Conservation (phyloP, 2,329 filamentous ascomycete species). For the Atkinsonella hypoxylon region DNA sequence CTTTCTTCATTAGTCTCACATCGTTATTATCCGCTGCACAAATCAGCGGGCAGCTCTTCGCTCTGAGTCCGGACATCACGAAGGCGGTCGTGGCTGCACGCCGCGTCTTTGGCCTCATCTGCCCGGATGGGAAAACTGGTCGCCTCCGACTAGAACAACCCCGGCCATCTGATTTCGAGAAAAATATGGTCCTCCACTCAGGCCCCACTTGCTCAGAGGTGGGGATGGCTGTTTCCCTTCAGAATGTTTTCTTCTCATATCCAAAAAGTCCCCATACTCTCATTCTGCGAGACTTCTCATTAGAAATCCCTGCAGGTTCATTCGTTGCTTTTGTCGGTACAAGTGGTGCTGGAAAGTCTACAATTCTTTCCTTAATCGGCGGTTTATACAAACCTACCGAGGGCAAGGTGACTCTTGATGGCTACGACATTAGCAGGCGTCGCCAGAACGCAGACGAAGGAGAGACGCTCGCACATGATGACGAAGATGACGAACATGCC, state of each 20-base stretch:
- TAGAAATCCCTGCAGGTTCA: conserved; percentile 22
- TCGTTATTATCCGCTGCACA: not conserved
- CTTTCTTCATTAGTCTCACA: conserved; percentile 45
- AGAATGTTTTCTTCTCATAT: not conserved
- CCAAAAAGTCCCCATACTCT: not conserved
- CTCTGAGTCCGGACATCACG: conserved; percentile 24
- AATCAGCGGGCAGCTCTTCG: not conserved
- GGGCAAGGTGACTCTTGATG: conserved; percentile 38
- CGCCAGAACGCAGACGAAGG: not conserved
- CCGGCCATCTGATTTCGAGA: not conserved
- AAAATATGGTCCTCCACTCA: not conserved
- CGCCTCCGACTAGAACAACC: not conserved
- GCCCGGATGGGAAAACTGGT: not conserved
- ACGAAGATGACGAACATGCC: not conserved
- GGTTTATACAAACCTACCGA: conserved; percentile 39
- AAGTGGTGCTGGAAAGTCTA: conserved; percentile 34
- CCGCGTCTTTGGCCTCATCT: conserved; percentile 28
- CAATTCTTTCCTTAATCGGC: conserved; percentile 26
- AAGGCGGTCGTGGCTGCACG: conserved; percentile 41
- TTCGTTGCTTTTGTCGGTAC: conserved; percentile 32
- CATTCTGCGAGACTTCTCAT: conserved; percentile 15
- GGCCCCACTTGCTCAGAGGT: conserved; percentile 18
- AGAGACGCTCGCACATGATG: not conserved
- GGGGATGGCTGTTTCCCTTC: conserved; percentile 11
- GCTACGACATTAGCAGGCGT: not conserved